A percentile compares a stretch with the other conserved stretches of the same genome.
These are phyloP conservation scores for Murraya koenigii DNA, from an alignment of 345 rosid genomes.

Conservation along the genomic window DNA sequence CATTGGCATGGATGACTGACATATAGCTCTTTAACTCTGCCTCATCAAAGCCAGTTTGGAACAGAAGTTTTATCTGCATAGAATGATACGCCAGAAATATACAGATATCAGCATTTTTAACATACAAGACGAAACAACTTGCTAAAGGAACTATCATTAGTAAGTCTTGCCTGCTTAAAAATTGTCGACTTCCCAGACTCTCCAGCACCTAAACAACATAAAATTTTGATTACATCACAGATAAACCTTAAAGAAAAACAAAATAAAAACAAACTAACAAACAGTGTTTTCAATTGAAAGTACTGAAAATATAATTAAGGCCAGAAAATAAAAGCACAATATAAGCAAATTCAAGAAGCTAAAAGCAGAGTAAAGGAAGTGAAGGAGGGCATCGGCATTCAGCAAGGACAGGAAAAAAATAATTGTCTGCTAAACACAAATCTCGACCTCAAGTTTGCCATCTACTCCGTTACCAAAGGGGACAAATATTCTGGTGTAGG, in stretches of 20 bases:
- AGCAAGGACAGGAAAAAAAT: neutral
- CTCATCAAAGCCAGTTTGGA: slow-evolving; percentile 97
- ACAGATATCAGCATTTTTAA: neutral
- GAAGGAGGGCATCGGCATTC: neutral
- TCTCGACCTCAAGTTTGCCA: neutral
- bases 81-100: slow-evolving; percentile 6
- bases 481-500: neutral
- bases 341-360: neutral
- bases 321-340: neutral
- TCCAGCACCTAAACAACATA: slow-evolving; percentile 72
- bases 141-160: neutral
- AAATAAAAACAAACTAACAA: neutral
- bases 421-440: neutral
- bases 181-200: slow-evolving; percentile 99
- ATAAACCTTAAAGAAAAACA: neutral
- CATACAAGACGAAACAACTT: neutral
- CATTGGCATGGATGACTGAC: slow-evolving; percentile 94
- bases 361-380: neutral
- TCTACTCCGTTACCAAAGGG: neutral
- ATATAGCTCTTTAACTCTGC: slow-evolving; percentile 81
- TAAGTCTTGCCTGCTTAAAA: slow-evolving; percentile 82
- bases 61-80: slow-evolving; percentile 86
- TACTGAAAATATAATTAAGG: neutral
- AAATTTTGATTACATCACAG: slow-evolving; percentile 2
- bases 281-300: neutral